These are phyloP conservation scores for Microcyclosporella mali DNA, from an alignment of 2,329 filamentous ascomycete genomes.

Conservation along the genomic window DNA sequence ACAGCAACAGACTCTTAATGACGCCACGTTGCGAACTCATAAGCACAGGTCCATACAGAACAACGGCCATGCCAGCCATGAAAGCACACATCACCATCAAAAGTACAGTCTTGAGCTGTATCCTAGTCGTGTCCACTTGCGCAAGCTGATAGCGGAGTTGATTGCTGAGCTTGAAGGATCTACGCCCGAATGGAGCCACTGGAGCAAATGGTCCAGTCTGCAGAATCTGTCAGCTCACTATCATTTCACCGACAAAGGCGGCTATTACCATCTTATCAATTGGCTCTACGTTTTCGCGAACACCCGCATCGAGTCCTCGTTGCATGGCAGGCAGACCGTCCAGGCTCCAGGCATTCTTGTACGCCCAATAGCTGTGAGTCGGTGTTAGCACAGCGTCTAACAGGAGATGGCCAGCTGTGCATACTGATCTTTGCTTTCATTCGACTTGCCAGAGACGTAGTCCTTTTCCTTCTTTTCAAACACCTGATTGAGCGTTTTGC, in stretches of 20 bases:
- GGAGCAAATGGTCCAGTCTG: constrained; percentile 17
- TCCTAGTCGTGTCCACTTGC: constrained; percentile 8
- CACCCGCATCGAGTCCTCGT: constrained; percentile 33
- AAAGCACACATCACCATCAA: constrained; percentile 12
- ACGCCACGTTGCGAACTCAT: not conserved
- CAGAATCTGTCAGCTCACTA: not conserved
- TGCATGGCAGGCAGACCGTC: constrained; percentile 42
- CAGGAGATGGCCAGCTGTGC: not conserved
- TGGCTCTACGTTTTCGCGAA: constrained; percentile 34
- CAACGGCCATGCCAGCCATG: constrained; percentile 8
- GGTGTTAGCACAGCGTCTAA: constrained; percentile 1
- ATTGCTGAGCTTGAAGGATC: constrained; percentile 15
- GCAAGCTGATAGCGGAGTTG: constrained; percentile 14
- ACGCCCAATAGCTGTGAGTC: constrained; percentile 38
- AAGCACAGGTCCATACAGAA: constrained; percentile 8
- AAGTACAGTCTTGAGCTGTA: constrained; percentile 12
- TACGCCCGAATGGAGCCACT: constrained; percentile 14
- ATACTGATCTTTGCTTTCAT: constrained; percentile 38
- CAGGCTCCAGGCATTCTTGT: constrained; percentile 38
- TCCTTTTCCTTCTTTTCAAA: constrained; percentile 37
- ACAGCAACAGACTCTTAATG: too few relatives aligned
- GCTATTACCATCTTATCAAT: constrained; percentile 38
- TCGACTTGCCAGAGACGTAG: constrained; percentile 31
- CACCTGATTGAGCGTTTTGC: constrained; percentile 37
- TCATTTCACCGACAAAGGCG: not conserved